Evolutionary conservation across 257 asterid genomes (phyloP).

Genomic region (Parsonsia alboflavescens): DNA sequence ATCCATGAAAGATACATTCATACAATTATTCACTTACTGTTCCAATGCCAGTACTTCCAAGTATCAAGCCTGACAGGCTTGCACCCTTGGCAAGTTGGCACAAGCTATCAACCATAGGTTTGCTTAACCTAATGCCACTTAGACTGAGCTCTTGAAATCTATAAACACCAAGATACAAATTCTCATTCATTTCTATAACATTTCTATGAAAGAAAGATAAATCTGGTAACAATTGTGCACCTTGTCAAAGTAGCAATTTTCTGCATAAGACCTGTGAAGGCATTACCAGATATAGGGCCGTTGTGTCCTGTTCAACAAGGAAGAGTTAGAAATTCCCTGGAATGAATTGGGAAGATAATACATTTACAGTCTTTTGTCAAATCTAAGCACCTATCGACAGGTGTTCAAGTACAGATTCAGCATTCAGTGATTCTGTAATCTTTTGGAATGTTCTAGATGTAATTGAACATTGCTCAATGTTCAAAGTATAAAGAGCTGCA

Average conservation of each 20-base stretch:
- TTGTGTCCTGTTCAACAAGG: conserved; percentile 58
- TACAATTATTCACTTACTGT: conserved; percentile 42
- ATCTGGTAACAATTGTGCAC: conserved; percentile 22
- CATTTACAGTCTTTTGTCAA: conserved; percentile 1
- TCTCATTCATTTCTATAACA: neutral
- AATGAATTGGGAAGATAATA: neutral
- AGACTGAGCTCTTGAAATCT: conserved; percentile 89
- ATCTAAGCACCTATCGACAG: conserved; percentile 59
- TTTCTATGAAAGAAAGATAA: neutral
- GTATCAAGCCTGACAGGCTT: conserved; percentile 74
- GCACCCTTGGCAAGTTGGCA: conserved; percentile 60
- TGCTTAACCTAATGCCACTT: conserved; percentile 74
- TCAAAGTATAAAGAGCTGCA: conserved; percentile 82
- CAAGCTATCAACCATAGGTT: conserved; percentile 66
- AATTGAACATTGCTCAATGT: conserved; percentile 76
- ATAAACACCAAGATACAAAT: neutral
- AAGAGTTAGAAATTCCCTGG: neutral
- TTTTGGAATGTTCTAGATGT: conserved; percentile 81
- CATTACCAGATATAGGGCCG: conserved; percentile 65
- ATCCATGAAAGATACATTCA: conserved; percentile 13
- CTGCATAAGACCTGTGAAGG: conserved; percentile 46
- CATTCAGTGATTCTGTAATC: conserved; percentile 79
- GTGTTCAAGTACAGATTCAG: conserved; percentile 63
- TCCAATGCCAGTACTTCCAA: conserved; percentile 72
- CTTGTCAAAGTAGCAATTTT: conserved; percentile 62